A percentile compares a stretch with the other conserved stretches of the same genome.
These are phyloP conservation scores for Clohesyomyces aquaticus DNA, from an alignment of 495 filamentous ascomycete genomes.

Conservation along the genomic window DNA sequence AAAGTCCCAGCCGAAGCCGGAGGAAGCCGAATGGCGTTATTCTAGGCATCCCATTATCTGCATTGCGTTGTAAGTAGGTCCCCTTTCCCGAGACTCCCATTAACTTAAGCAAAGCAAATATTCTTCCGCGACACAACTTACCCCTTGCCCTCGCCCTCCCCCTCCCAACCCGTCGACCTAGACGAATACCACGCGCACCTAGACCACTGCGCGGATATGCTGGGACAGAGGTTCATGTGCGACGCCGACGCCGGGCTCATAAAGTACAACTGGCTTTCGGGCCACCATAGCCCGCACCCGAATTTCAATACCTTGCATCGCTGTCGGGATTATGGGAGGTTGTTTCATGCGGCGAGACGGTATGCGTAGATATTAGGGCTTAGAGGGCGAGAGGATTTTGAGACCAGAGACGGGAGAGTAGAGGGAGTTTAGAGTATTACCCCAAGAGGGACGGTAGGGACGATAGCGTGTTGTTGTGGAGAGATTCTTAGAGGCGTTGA, in stretches of 20 bases:
- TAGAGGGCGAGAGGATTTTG: too few relatives aligned
- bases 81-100: neutral
- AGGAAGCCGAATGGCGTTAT: constrained; percentile 32
- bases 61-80: constrained; percentile 36
- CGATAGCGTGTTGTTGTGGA: too few relatives aligned
- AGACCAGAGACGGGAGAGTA: too few relatives aligned
- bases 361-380: too few relatives aligned
- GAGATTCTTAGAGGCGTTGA: too few relatives aligned
- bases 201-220: constrained; percentile 44
- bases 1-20: constrained; percentile 24
- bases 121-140: constrained; percentile 12
- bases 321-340: constrained; percentile 36
- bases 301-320: constrained; percentile 41
- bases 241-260: constrained; percentile 41
- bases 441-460: too few relatives aligned
- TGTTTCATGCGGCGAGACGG: constrained; percentile 20
- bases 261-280: constrained; percentile 40
- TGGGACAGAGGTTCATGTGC: constrained; percentile 46
- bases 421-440: too few relatives aligned
- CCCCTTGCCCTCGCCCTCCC: neutral
- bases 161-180: neutral
- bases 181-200: constrained; percentile 13
- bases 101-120: neutral
- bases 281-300: constrained; percentile 30
- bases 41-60: constrained; percentile 39